These are phyloP conservation scores for Tricholoma matsutake DNA, from an alignment of 768 basidiomycete genomes.

Conservation along the genomic window DNA sequence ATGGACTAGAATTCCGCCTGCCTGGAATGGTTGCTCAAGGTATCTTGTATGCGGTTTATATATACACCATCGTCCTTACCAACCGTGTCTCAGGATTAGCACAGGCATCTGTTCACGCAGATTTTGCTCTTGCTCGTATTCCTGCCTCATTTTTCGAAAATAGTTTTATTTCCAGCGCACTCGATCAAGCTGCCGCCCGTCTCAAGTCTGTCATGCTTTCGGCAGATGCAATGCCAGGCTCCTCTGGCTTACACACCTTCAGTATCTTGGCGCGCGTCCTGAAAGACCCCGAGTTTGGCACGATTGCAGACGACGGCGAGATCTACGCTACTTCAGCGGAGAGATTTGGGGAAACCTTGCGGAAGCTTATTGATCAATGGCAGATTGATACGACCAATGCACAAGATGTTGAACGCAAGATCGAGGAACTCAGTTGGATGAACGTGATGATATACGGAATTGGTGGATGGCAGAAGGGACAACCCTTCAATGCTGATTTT, in stretches of 20 bases:
- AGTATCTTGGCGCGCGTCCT: constrained; percentile 16
- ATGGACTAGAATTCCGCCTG: constrained; percentile 60
- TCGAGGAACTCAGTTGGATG: constrained; percentile 20
- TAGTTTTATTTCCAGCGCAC: not conserved
- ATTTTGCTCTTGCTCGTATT: constrained; percentile 26
- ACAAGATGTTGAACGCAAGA: constrained; percentile 12
- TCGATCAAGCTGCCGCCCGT: constrained; percentile 11
- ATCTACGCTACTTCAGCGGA: constrained; percentile 12
- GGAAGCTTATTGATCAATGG: constrained; percentile 15
- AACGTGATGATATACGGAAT: constrained; percentile 19
- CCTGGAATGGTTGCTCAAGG: constrained; percentile 65
- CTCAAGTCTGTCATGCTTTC: constrained; percentile 11
- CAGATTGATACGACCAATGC: constrained; percentile 13
- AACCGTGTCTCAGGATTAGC: constrained; percentile 44
- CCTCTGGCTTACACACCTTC: constrained; percentile 14
- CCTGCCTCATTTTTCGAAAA: constrained; percentile 15
- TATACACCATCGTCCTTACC: not conserved
- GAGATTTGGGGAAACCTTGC: constrained; percentile 7
- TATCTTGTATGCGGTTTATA: constrained; percentile 16
- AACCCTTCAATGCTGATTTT: constrained; percentile 22
- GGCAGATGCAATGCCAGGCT: not conserved
- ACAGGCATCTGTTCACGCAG: constrained; percentile 46
- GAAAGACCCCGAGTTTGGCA: constrained; percentile 18
- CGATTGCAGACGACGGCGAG: constrained; percentile 8
- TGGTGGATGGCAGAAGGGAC: constrained; percentile 16